phyloP scores from a whole-genome alignment of 257 asterid genomes.

The Galeopsis tetrahit region DNA sequence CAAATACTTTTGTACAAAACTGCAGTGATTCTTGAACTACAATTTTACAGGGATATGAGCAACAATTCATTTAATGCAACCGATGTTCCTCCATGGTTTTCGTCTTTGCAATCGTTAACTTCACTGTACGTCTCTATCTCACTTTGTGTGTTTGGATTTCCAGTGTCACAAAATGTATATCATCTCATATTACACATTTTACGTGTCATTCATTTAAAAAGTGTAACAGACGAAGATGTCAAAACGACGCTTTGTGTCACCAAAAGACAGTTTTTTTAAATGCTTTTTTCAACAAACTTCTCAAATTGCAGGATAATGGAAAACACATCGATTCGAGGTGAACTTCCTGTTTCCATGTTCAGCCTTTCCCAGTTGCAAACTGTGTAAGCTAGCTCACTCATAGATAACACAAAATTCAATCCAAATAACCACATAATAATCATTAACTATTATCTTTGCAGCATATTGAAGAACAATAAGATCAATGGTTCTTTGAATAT shows the following conservation, averaged over 20 bases:
- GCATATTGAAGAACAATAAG: slow-evolving; percentile 58
- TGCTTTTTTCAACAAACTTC: slow-evolving; percentile 2
- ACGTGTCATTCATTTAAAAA: background rate
- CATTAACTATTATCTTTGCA: slow-evolving; percentile 13
- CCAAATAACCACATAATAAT: background rate
- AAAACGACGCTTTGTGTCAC: background rate
- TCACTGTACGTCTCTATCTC: slow-evolving; percentile 53
- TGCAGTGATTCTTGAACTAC: background rate
- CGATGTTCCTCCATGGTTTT: slow-evolving; percentile 62
- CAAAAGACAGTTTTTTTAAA: background rate
- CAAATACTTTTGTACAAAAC: background rate
- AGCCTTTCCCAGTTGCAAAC: slow-evolving; percentile 67
- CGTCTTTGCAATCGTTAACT: slow-evolving; percentile 60
- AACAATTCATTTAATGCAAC: slow-evolving; percentile 62
- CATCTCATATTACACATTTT: background rate
- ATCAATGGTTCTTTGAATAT: slow-evolving; percentile 57
- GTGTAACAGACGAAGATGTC: background rate
- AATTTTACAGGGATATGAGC: slow-evolving; percentile 77
- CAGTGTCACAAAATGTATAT: background rate
- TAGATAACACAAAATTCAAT: background rate
- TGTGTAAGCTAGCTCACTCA: slow-evolving; percentile 45
- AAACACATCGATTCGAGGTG: slow-evolving; percentile 55
- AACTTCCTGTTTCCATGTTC: slow-evolving; percentile 56
- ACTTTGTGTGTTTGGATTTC: background rate
- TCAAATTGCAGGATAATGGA: slow-evolving; percentile 64